These are phyloP conservation scores for Neckera pumila DNA, from an alignment of 225 moss, liverwort and hornwort species.

Conservation along the genomic window DNA sequence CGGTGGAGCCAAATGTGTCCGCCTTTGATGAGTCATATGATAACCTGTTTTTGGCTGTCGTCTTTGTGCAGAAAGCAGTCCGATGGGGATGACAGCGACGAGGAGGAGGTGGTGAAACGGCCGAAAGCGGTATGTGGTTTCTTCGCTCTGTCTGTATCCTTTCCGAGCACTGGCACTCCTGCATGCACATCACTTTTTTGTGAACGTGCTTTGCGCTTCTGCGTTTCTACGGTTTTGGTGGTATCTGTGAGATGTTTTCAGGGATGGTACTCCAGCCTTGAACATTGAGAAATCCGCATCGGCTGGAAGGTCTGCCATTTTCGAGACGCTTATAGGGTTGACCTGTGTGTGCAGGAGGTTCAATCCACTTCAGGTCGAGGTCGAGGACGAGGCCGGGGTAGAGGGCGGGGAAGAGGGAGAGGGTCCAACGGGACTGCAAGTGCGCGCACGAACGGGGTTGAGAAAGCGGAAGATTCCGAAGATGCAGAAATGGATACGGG, in stretches of 20 bases:
- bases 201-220: not conserved
- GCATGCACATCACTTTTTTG: not conserved
- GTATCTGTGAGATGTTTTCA: not conserved
- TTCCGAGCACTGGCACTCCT: not conserved
- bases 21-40: not conserved
- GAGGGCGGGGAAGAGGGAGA: constrained; percentile 77
- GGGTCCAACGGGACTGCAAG: constrained; percentile 38
- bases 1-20: not conserved
- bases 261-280: not conserved
- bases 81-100: constrained; percentile 94
- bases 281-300: not conserved
- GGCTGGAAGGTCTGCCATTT: not conserved
- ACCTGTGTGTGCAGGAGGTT: constrained; percentile 44
- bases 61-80: constrained; percentile 61
- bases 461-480: constrained; percentile 61
- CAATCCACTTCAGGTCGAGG: constrained; percentile 72
- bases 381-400: constrained; percentile 69
- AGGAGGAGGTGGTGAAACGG: constrained; percentile 85
- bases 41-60: not conserved
- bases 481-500: constrained; percentile 67
- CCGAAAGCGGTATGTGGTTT: constrained; percentile 62
- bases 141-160: not conserved
- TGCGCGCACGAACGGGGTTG: constrained; percentile 50
- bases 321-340: not conserved
- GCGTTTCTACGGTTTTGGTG: not conserved